phyloP scores from a whole-genome alignment of 352 stramenopile genomes.

The Globisporangium megalacanthum region DNA sequence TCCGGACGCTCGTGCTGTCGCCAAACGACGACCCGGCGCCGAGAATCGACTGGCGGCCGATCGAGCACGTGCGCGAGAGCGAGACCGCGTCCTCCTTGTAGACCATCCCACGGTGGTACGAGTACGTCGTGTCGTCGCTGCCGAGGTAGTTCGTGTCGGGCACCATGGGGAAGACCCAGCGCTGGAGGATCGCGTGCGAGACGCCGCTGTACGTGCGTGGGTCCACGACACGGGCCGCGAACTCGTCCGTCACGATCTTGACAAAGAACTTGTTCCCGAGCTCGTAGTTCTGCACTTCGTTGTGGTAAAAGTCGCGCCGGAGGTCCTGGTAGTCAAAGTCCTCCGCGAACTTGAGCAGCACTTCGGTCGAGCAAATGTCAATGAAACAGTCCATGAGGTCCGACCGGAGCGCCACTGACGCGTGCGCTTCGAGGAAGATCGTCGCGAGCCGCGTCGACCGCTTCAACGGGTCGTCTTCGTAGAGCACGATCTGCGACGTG shows the following conservation, averaged over 20 bases:
- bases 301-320: conserved; percentile 93
- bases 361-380: conserved; percentile 97
- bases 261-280: conserved; percentile 96
- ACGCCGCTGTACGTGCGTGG: conserved; percentile 92
- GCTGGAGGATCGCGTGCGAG: conserved; percentile 90
- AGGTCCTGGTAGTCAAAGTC: conserved; percentile 99
- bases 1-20: conserved; percentile 45
- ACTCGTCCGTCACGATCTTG: conserved; percentile 90
- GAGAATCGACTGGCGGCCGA: conserved; percentile 73
- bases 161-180: conserved; percentile 96
- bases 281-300: conserved; percentile 97
- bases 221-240: conserved; percentile 93
- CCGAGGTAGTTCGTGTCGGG: conserved; percentile 89
- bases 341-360: conserved; percentile 96
- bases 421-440: conserved; percentile 79
- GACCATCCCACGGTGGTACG: conserved; percentile 72
- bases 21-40: conserved; percentile 48
- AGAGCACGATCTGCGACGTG: conserved; percentile 83
- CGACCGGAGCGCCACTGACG: conserved; percentile 84
- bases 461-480: conserved; percentile 62
- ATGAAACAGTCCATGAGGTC: conserved; percentile 98
- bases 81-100: conserved; percentile 77
- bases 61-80: conserved; percentile 56
- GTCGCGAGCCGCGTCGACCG: conserved; percentile 48
- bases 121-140: conserved; percentile 51